Evolutionary conservation across 352 stramenopile species (phyloP).

Genomic region (Pythium chondricola): DNA sequence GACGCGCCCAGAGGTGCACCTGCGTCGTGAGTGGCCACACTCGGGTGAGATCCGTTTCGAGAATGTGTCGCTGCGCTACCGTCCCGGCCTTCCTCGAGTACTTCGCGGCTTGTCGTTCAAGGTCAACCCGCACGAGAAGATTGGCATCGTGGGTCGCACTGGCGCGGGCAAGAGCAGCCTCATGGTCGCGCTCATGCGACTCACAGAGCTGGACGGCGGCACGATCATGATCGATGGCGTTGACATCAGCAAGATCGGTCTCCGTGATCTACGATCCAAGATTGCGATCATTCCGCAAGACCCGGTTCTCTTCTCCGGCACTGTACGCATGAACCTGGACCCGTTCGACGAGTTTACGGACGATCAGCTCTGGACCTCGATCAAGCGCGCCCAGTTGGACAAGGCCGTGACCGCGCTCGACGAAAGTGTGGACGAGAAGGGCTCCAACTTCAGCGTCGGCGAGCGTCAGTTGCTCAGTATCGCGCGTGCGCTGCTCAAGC

Average conservation of each 20-base stretch:
- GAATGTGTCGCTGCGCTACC: constrained; percentile 31
- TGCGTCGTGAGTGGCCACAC: constrained; percentile 21
- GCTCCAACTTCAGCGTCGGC: constrained; percentile 92
- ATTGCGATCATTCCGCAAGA: constrained; percentile 75
- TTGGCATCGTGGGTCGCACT: constrained; percentile 21
- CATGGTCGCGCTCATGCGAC: constrained; percentile 31
- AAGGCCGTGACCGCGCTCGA: constrained; percentile 58
- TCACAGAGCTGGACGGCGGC: constrained; percentile 27
- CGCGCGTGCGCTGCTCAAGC: constrained; percentile 86
- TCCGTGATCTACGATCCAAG: constrained; percentile 21
- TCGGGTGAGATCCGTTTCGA: constrained; percentile 25
- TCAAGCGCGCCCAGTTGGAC: constrained; percentile 26
- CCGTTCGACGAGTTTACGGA: constrained; percentile 73
- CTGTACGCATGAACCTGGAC: constrained; percentile 86
- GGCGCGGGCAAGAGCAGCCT: constrained; percentile 35
- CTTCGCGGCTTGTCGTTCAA: constrained; percentile 26
- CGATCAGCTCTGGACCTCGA: constrained; percentile 33
- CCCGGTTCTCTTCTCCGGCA: constrained; percentile 89
- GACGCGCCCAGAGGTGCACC: constrained; percentile 15
- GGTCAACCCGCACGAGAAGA: constrained; percentile 23
- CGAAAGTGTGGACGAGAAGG: constrained; percentile 79
- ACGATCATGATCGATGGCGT: constrained; percentile 81
- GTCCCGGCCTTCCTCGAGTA: constrained; percentile 28
- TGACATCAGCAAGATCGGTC: constrained; percentile 39
- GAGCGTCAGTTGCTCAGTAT: constrained; percentile 94